Evolutionary conservation across 148 eudicot species (phyloP).

Genomic region (Dysphania ambrosioides): DNA sequence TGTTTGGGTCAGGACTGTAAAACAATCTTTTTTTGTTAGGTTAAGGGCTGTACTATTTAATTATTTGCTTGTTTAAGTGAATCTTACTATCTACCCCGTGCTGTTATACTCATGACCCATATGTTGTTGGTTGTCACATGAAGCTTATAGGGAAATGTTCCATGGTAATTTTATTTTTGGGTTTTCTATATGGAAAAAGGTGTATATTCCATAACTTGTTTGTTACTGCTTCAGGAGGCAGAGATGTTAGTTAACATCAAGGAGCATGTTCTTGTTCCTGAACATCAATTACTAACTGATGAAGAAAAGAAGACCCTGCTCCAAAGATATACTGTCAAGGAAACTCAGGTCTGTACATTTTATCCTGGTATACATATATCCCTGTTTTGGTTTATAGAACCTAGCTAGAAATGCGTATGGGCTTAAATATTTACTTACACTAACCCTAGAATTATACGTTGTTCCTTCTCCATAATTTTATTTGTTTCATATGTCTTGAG

Average conservation of each 20-base stretch:
- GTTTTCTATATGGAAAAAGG: not conserved
- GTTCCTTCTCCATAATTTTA: not conserved
- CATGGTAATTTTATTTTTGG: not conserved
- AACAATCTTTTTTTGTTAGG: not conserved
- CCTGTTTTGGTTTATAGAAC: not conserved
- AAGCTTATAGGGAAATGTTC: not conserved
- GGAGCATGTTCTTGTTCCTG: slow-evolving; percentile 85
- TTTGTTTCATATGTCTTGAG: not conserved
- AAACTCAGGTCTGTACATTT: slow-evolving; percentile 72
- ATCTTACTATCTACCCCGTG: not conserved
- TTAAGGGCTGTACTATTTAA: not conserved
- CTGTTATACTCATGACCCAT: not conserved
- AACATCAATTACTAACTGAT: slow-evolving; percentile 67
- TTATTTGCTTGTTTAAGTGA: not conserved
- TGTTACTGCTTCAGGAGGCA: slow-evolving; percentile 51
- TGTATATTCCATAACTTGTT: not conserved
- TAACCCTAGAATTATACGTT: not conserved
- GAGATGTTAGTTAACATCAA: slow-evolving; percentile 80
- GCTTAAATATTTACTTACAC: not conserved
- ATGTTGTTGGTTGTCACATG: not conserved
- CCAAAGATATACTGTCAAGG: slow-evolving; percentile 82
- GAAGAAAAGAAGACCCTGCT: slow-evolving; percentile 87
- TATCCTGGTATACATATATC: not conserved
- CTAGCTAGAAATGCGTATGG: not conserved
- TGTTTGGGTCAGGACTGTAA: not conserved